These are phyloP conservation scores for Talaromyces sp. DNA, from an alignment of 2,329 filamentous ascomycete genomes.

Conservation along the genomic window DNA sequence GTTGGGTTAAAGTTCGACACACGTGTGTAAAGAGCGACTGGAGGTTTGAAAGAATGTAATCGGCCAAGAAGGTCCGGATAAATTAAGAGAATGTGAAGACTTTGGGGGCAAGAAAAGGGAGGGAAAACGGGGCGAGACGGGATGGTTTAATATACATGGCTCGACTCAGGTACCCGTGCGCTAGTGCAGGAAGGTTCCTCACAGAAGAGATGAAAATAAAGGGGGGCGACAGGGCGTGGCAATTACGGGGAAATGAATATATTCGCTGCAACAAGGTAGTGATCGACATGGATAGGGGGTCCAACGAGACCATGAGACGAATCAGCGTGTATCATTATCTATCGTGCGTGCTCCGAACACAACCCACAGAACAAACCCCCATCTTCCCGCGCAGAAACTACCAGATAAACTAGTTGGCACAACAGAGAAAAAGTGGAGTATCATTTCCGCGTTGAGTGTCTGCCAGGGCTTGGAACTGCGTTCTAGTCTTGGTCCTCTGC, in stretches of 20 bases:
- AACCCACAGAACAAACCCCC: not conserved
- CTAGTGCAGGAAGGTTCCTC: constrained; percentile 10
- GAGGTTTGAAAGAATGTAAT: constrained; percentile 25
- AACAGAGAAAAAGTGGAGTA: not conserved
- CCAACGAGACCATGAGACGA: not conserved
- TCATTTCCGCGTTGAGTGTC: not conserved
- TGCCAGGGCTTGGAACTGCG: not conserved
- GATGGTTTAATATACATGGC: constrained; percentile 15
- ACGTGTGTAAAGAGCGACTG: constrained; percentile 1
- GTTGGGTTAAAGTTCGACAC: constrained; percentile 7
- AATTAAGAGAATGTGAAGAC: constrained; percentile 21
- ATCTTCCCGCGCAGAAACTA: not conserved
- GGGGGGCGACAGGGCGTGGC: constrained; percentile 1
- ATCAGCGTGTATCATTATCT: too few species aligned
- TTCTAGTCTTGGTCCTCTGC: not conserved
- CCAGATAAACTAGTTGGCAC: not conserved
- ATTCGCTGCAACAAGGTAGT: not conserved
- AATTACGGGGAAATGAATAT: not conserved
- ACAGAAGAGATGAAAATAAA: not conserved
- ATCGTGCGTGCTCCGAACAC: not conserved
- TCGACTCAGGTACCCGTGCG: constrained; percentile 27
- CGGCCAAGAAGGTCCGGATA: constrained; percentile 20
- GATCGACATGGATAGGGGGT: not conserved
- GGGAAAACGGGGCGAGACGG: constrained; percentile 7
- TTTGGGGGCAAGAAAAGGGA: constrained; percentile 13